Conservation (phyloP, 78 protist species). For the Chrysochromulina tobinii region DNA sequence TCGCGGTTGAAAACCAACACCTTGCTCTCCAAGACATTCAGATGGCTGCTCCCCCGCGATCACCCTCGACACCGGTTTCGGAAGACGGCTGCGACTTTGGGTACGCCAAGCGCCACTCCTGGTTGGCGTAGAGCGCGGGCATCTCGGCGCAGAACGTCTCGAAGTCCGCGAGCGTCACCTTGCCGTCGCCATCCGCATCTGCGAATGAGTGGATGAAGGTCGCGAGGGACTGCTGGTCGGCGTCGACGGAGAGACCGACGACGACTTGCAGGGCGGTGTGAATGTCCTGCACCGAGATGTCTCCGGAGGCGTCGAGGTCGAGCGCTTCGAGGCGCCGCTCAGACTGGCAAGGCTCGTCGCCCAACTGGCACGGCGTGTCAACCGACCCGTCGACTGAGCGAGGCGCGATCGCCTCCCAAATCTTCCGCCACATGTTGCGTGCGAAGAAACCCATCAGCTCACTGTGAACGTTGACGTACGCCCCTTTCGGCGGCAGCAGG, state of each 20-base stretch:
- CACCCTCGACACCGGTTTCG: too few relatives aligned
- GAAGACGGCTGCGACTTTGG: background rate
- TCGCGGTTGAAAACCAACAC: too few relatives aligned
- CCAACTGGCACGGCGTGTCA: too few relatives aligned
- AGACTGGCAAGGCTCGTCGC: too few relatives aligned
- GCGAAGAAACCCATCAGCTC: background rate
- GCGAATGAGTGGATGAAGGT: background rate
- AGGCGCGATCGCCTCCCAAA: constrained; percentile 21
- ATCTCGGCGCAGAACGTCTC: background rate
- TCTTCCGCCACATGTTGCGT: constrained; percentile 3
- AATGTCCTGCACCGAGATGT: background rate
- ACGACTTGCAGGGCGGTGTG: background rate
- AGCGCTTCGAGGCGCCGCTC: too few relatives aligned
- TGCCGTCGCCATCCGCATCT: background rate
- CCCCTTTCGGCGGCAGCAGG: background rate
- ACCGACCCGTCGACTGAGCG: too few relatives aligned
- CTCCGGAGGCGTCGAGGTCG: background rate
- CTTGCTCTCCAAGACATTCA: too few relatives aligned
- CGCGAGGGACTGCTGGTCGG: background rate
- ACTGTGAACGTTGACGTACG: background rate
- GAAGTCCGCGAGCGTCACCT: background rate
- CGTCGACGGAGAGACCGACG: constrained; percentile 4
- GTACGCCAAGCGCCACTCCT: background rate
- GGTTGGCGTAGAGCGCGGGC: constrained; percentile 1
- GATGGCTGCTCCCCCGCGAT: too few relatives aligned